phyloP scores from a whole-genome alignment of 371 early-diverging fungal genomes.

The Lichtheimia ornata region DNA sequence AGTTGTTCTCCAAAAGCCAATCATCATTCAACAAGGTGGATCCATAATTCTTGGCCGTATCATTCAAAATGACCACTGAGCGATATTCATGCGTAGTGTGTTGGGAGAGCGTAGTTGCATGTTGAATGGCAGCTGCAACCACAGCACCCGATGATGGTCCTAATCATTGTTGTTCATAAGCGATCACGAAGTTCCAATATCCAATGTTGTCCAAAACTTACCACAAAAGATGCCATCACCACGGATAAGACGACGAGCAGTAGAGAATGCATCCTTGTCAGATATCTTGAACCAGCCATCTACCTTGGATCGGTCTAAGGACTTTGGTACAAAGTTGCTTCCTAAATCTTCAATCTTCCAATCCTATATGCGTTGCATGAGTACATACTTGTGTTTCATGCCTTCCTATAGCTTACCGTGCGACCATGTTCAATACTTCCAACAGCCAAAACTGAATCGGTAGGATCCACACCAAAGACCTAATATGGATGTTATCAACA shows the following conservation, averaged over 20 bases:
- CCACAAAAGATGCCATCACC: constrained; percentile 72
- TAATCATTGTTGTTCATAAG: constrained; percentile 7
- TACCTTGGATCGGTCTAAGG: constrained; percentile 55
- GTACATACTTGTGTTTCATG: background rate
- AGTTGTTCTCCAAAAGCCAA: constrained; percentile 74
- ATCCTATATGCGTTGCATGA: constrained; percentile 29
- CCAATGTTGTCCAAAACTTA: constrained; percentile 3
- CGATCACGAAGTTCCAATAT: background rate
- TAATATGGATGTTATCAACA: constrained; percentile 11
- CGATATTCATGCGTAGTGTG: constrained; percentile 31
- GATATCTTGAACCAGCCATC: constrained; percentile 75
- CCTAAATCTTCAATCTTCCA: constrained; percentile 84
- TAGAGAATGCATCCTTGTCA: constrained; percentile 75
- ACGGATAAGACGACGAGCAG: constrained; percentile 69
- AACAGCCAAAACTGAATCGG: constrained; percentile 55
- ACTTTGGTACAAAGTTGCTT: constrained; percentile 63
- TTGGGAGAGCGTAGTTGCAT: constrained; percentile 32
- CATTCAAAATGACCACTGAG: constrained; percentile 65
- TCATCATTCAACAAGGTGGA: constrained; percentile 75
- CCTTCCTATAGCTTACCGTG: background rate
- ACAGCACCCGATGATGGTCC: constrained; percentile 76
- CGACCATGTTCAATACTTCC: constrained; percentile 5
- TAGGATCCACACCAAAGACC: constrained; percentile 75
- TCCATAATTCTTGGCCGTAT: constrained; percentile 70
- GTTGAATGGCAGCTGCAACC: constrained; percentile 65